These are phyloP conservation scores for Vigna angularis DNA, from an alignment of 306 rosid species.

Conservation along the genomic window DNA sequence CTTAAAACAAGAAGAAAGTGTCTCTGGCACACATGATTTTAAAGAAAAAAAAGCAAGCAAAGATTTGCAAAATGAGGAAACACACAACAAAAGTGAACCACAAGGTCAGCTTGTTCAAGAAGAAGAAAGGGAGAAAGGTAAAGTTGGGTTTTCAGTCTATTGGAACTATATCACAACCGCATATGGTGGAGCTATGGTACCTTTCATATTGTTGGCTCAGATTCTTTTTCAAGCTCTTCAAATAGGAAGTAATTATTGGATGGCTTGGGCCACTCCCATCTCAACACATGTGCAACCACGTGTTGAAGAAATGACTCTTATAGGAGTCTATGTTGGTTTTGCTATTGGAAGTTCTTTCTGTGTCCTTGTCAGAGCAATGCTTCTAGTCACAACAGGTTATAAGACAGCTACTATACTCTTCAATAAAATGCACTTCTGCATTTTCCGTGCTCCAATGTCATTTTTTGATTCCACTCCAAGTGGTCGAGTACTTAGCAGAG, in stretches of 20 bases:
- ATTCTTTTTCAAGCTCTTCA: slow-evolving; percentile 75
- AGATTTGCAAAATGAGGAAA: slow-evolving; percentile 49
- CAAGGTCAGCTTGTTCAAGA: slow-evolving; percentile 84
- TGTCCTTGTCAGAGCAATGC: slow-evolving; percentile 56
- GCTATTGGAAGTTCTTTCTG: slow-evolving; percentile 76
- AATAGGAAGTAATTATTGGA: slow-evolving; percentile 95
- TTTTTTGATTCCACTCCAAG: slow-evolving; percentile 92
- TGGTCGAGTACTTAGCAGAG: slow-evolving; percentile 82
- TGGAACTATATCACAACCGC: slow-evolving; percentile 79
- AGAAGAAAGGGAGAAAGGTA: slow-evolving; percentile 94
- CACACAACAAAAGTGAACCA: slow-evolving; percentile 45
- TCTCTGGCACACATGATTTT: slow-evolving; percentile 37
- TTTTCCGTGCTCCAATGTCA: slow-evolving; percentile 90
- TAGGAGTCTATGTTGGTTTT: slow-evolving; percentile 67
- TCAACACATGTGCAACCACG: slow-evolving; percentile 64
- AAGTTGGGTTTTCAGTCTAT: slow-evolving; percentile 72
- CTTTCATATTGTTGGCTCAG: slow-evolving; percentile 71
- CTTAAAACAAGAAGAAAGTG: slow-evolving; percentile 42
- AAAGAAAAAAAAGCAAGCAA: slow-evolving; percentile 43
- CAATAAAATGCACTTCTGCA: slow-evolving; percentile 74
- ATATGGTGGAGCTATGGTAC: slow-evolving; percentile 84
- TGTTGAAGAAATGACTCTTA: slow-evolving; percentile 55
- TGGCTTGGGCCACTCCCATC: slow-evolving; percentile 89
- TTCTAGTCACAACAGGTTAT: slow-evolving; percentile 66
- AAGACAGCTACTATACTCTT: slow-evolving; percentile 80